Evolutionary conservation across 2,329 filamentous ascomycete genomes (phyloP).

Genomic region (Venturia carpophila): DNA sequence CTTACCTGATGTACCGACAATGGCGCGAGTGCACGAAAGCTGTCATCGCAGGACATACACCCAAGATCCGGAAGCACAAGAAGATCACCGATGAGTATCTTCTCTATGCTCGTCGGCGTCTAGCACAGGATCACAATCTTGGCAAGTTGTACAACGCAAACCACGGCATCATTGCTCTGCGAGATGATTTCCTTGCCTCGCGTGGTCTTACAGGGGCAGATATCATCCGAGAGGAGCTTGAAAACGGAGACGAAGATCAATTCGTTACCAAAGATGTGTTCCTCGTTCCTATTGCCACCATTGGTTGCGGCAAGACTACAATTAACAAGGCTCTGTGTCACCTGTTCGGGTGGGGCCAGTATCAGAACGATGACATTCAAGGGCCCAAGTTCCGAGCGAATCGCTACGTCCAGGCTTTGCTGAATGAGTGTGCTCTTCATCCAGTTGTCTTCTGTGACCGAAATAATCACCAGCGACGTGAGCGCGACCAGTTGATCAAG

Average conservation of each 20-base stretch:
- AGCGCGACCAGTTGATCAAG: constrained; percentile 77
- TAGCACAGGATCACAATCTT: constrained; percentile 60
- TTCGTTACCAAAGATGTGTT: constrained; percentile 61
- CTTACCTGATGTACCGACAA: constrained; percentile 96
- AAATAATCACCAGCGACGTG: constrained; percentile 85
- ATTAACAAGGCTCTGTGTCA: constrained; percentile 72
- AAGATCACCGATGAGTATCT: constrained; percentile 90
- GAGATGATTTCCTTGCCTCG: constrained; percentile 77
- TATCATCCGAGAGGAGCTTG: constrained; percentile 68
- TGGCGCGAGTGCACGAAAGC: constrained; percentile 97
- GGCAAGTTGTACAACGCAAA: constrained; percentile 71
- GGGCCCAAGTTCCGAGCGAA: constrained; percentile 66
- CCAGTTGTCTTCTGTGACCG: constrained; percentile 82
- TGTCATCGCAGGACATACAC: constrained; percentile 65
- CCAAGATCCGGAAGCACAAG: constrained; percentile 76
- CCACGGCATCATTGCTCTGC: constrained; percentile 87
- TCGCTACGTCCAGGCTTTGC: constrained; percentile 65
- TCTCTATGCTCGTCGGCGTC: constrained; percentile 64
- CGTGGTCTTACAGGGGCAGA: constrained; percentile 83
- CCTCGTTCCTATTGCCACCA: constrained; percentile 83
- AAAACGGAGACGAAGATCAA: constrained; percentile 42
- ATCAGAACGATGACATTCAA: constrained; percentile 94
- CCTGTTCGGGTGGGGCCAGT: constrained; percentile 83
- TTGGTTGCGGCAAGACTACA: constrained; percentile 96
- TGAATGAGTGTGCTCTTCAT: constrained; percentile 54